Evolutionary conservation across 2,329 filamentous ascomycete genomes (phyloP).

Genomic region (Leptographium flavum): DNA sequence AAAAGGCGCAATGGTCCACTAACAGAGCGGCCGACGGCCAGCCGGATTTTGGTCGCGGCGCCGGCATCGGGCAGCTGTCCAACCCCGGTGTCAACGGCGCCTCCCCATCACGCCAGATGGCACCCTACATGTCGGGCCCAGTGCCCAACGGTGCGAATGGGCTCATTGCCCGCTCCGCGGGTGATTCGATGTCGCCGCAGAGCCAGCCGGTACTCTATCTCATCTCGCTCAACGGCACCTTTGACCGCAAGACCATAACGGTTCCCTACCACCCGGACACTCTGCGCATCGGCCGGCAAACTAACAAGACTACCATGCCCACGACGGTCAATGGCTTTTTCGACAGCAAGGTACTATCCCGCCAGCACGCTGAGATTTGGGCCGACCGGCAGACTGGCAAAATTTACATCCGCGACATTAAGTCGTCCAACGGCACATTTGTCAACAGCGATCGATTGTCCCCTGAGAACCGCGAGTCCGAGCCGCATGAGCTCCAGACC

Average conservation of each 20-base stretch:
- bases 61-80: conserved; percentile 21
- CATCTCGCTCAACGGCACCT: conserved; percentile 85
- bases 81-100: conserved; percentile 28
- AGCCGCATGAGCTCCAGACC: conserved; percentile 83
- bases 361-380: conserved; percentile 94
- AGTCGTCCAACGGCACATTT: conserved; percentile 97
- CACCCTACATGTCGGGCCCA: conserved; percentile 21
- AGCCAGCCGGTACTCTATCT: conserved; percentile 71
- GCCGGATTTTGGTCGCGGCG: conserved; percentile 31
- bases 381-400: conserved; percentile 63
- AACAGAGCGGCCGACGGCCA: conserved; percentile 32
- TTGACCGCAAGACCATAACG: conserved; percentile 90
- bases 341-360: conserved; percentile 91
- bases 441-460: conserved; percentile 87
- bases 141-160: conserved; percentile 27
- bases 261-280: conserved; percentile 93
- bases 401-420: conserved; percentile 92
- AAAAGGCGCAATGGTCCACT: conserved; percentile 34
- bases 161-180: conserved; percentile 47
- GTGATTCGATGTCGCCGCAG: conserved; percentile 32
- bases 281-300: conserved; percentile 86
- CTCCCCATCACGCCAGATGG: conserved; percentile 22
- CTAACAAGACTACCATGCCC: conserved; percentile 89
- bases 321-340: conserved; percentile 90
- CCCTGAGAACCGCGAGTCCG: conserved; percentile 88